Percentiles rank a stretch among this genome's conserved stretches.
Conservation (phyloP, 2,329 filamentous ascomycete species). For the Cytospora paraplurivora region DNA sequence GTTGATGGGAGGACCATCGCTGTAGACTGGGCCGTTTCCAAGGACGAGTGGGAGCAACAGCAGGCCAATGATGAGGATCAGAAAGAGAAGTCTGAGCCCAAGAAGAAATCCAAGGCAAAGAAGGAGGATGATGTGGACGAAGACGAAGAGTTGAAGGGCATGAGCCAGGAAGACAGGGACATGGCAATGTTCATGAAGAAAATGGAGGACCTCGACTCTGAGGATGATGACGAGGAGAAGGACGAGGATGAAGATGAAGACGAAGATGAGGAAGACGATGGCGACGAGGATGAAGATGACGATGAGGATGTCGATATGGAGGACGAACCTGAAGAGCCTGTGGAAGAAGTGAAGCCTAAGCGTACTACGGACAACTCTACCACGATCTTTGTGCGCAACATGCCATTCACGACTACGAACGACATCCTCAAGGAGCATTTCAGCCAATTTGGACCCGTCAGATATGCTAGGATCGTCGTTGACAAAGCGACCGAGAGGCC, state of each 20-base stretch:
- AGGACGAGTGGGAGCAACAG: constrained; percentile 76
- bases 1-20: constrained; percentile 86
- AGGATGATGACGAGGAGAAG: constrained; percentile 54
- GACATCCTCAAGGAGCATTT: constrained; percentile 85
- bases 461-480: constrained; percentile 89
- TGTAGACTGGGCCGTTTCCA: constrained; percentile 97
- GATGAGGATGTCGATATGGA: constrained; percentile 48
- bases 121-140: constrained; percentile 41
- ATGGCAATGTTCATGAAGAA: constrained; percentile 61
- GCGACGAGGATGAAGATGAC: constrained; percentile 47
- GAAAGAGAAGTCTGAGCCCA: constrained; percentile 39
- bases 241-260: constrained; percentile 41
- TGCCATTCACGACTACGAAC: constrained; percentile 87
- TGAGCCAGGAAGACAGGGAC: constrained; percentile 43
- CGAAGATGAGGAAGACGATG: constrained; percentile 46
- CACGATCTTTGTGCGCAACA: constrained; percentile 90
- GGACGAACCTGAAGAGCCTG: constrained; percentile 32
- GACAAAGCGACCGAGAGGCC: constrained; percentile 84
- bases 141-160: constrained; percentile 38
- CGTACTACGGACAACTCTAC: constrained; percentile 64
- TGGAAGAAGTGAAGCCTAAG: constrained; percentile 42
- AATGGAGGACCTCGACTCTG: constrained; percentile 59
- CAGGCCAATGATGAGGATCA: constrained; percentile 47
- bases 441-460: constrained; percentile 78
- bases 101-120: constrained; percentile 46